Conservation (phyloP, 371 early-diverging fungal genomes). For the Saksenaea oblongispora region DNA sequence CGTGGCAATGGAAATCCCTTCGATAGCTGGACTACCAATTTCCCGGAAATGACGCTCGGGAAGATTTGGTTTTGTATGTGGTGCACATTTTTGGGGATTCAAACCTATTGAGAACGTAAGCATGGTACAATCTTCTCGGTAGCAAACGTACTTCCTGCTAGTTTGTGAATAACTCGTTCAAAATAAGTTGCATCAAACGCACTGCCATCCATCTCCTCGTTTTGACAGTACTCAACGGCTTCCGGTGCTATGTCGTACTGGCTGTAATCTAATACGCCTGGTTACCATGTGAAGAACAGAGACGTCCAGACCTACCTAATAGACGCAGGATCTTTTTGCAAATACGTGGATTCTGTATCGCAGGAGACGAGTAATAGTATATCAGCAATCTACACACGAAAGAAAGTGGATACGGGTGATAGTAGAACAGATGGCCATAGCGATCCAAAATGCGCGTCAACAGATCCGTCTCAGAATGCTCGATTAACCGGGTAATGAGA, state of each 20-base stretch:
- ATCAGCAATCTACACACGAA: conserved; percentile 68
- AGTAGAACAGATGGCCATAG: conserved; percentile 67
- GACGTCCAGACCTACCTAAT: conserved; percentile 41
- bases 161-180: conserved; percentile 55
- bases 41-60: conserved; percentile 82
- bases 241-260: conserved; percentile 60
- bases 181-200: conserved; percentile 58
- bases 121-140: conserved; percentile 8
- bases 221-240: conserved; percentile 42
- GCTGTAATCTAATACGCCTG: conserved; percentile 43
- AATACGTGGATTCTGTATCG: conserved; percentile 58
- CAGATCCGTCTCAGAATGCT: conserved; percentile 62
- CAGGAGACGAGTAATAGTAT: conserved; percentile 68
- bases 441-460: conserved; percentile 64
- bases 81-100: conserved; percentile 60
- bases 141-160: conserved; percentile 47
- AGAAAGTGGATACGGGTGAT: conserved; percentile 70
- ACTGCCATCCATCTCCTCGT: conserved; percentile 36
- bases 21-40: conserved; percentile 74
- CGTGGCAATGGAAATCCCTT: conserved; percentile 64
- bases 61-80: conserved; percentile 49
- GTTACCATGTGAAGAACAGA: background rate
- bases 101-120: conserved; percentile 34
- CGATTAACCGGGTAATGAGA: conserved; percentile 69
- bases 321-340: conserved; percentile 63